These are phyloP conservation scores for Danielozyma ontarioensis DNA, from an alignment of 805 yeast species.

Conservation along the genomic window DNA sequence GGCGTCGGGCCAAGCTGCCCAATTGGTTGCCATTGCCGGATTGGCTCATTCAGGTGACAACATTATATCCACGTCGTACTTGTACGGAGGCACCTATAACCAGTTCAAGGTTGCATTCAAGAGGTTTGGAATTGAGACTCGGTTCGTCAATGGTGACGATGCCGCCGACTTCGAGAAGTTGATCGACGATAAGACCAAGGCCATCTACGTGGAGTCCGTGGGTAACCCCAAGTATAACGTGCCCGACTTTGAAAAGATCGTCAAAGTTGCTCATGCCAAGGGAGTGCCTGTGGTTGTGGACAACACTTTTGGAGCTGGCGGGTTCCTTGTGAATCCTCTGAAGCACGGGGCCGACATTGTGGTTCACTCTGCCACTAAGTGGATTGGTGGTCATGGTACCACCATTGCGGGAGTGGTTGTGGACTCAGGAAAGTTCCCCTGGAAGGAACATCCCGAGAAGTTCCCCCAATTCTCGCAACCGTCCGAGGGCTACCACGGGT, in stretches of 20 bases:
- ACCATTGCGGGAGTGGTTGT: constrained; percentile 89
- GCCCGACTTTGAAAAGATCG: constrained; percentile 81
- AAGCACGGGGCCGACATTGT: constrained; percentile 90
- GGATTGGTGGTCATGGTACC: constrained; percentile 98
- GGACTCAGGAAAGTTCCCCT: constrained; percentile 91
- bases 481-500: constrained; percentile 90
- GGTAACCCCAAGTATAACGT: constrained; percentile 92
- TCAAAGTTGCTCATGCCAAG: constrained; percentile 72
- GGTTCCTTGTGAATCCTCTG: constrained; percentile 77
- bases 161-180: constrained; percentile 65
- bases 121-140: constrained; percentile 78
- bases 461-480: constrained; percentile 92
- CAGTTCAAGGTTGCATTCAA: constrained; percentile 91
- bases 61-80: constrained; percentile 75
- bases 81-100: constrained; percentile 96
- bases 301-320: constrained; percentile 97
- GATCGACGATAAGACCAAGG: constrained; percentile 83
- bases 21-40: constrained; percentile 75
- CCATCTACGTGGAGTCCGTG: constrained; percentile 82
- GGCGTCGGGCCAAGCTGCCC: constrained; percentile 97
- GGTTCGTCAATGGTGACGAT: constrained; percentile 81
- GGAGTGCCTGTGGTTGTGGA: constrained; percentile 92
- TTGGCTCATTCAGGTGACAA: constrained; percentile 88
- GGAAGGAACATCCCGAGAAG: constrained; percentile 77
- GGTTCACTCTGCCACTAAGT: constrained; percentile 92